A percentile compares a stretch with the other conserved stretches of the same genome.
These are phyloP conservation scores for Saccharomycopsis synnaedendra DNA, from an alignment of 805 yeast species.

Conservation along the genomic window DNA sequence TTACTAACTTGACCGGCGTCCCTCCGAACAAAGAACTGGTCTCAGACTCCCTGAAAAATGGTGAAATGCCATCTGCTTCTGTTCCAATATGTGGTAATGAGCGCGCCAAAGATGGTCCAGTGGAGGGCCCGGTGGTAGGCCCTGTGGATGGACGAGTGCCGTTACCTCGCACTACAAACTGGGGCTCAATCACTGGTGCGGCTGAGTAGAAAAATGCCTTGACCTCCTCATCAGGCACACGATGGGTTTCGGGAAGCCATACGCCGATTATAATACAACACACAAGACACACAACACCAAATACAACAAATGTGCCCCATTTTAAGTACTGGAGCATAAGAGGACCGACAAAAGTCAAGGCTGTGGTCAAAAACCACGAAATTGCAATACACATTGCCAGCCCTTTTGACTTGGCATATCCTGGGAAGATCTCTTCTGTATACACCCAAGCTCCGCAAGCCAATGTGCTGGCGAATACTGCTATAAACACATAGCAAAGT, in stretches of 20 bases:
- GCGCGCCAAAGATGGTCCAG: too few species aligned
- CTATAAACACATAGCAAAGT: constrained; percentile 32
- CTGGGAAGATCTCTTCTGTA: constrained; percentile 38
- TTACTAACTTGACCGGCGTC: constrained; percentile 2
- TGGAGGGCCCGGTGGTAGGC: too few species aligned
- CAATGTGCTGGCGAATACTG: constrained; percentile 35
- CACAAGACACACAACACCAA: constrained; percentile 25
- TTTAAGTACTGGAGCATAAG: constrained; percentile 24
- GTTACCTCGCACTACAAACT: too few species aligned
- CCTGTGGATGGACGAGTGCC: too few species aligned
- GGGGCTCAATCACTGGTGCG: neutral
- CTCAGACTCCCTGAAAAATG: neutral
- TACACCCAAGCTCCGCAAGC: constrained; percentile 39
- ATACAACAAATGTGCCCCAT: constrained; percentile 30
- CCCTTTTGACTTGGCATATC: constrained; percentile 34
- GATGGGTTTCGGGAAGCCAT: constrained; percentile 35
- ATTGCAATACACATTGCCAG: constrained; percentile 33
- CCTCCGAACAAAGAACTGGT: constrained; percentile 3
- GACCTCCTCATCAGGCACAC: constrained; percentile 20
- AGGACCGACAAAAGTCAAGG: constrained; percentile 31
- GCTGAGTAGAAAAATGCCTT: constrained; percentile 6
- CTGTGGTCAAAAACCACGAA: constrained; percentile 32
- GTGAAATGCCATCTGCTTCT: neutral
- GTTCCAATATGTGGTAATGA: neutral
- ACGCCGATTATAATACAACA: constrained; percentile 24